A percentile compares a stretch with the other conserved stretches of the same genome.
Conservation (phyloP, 2,329 filamentous ascomycete genomes). For the Aspergillus chevalieri region DNA sequence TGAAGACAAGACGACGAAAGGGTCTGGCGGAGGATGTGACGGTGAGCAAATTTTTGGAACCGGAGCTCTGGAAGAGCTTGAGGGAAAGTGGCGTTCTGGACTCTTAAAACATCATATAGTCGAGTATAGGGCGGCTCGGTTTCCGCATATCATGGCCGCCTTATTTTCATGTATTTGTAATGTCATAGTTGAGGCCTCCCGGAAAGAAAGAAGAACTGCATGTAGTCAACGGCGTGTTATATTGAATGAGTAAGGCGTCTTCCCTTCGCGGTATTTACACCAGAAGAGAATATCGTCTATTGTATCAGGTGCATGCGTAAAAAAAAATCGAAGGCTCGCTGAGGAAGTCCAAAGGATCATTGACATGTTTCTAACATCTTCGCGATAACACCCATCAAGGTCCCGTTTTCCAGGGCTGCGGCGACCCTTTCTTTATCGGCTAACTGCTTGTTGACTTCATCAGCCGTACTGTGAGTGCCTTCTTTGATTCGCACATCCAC, state of each 20-base stretch:
- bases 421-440: conserved; percentile 95
- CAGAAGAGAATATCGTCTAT: background rate
- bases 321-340: background rate
- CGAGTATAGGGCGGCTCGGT: background rate
- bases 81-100: conserved; percentile 85
- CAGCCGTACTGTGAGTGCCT: conserved; percentile 89
- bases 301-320: background rate
- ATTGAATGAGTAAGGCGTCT: background rate
- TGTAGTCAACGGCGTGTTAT: background rate
- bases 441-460: conserved; percentile 94
- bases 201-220: background rate
- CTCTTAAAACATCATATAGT: conserved; percentile 30
- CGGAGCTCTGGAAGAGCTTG: conserved; percentile 81
- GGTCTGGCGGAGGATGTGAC: conserved; percentile 92
- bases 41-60: conserved; percentile 92
- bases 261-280: no score
- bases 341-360: conserved; percentile 30
- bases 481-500: conserved; percentile 92
- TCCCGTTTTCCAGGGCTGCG: conserved; percentile 89
- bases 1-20: conserved; percentile 91
- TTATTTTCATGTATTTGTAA: conserved; percentile 18
- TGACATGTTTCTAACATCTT: conserved; percentile 90
- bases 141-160: background rate
- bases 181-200: conserved; percentile 6
- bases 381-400: conserved; percentile 75